Evolutionary conservation across 441 rosid genomes (phyloP), one percentile per base, ranked within the genome.

Genomic region (Gossypium gossypioides): DNA sequence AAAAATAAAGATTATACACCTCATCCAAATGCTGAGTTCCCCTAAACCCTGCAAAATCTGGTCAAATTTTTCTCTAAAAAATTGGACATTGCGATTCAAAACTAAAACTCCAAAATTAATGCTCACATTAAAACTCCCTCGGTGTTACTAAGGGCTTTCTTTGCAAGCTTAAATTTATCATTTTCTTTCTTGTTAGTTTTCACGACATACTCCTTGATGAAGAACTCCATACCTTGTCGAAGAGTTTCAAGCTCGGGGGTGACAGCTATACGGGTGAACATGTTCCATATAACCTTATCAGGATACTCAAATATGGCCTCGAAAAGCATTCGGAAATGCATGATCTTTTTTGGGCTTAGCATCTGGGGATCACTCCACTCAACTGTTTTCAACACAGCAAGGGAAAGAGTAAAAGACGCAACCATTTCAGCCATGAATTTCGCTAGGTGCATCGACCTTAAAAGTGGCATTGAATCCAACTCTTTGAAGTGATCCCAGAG

Each of bases 401-500:
- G 92, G 48, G 98, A 89, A 16, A 88, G 89, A 24, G 84, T 78
- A 81, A 92, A 90, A 3, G 88, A 81, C 1, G 86, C 78, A 22
- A 91, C 76, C 88, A 94, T 89, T 80, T 94, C 98, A 1, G 90
- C 90, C 40, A 85, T 85, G 29, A 94, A 90, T 75, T 88, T 91
- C 7, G 96, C 97, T 16, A 90, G 85, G 82, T 94, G 87, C 96
- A 94, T 86, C 18, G 96, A 90, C 79, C 96, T 86, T 67, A 71
- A 66, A 59, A 90, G 92, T 19, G 81, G 83, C 90, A 84, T 85
- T 0, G 91, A 77, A 71, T 90, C 92, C 62, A 90, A 81, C 87
- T 88, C 92, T 60, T 87, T 91, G 74, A 86, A 91, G 71, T 88
- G 95, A 77, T 93, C 98, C 95, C 97, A 88, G 8, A 91, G 70